These are phyloP conservation scores for Torulaspora pretoriensis DNA, from an alignment of 1,139 yeast genomes.

Conservation along the genomic window DNA sequence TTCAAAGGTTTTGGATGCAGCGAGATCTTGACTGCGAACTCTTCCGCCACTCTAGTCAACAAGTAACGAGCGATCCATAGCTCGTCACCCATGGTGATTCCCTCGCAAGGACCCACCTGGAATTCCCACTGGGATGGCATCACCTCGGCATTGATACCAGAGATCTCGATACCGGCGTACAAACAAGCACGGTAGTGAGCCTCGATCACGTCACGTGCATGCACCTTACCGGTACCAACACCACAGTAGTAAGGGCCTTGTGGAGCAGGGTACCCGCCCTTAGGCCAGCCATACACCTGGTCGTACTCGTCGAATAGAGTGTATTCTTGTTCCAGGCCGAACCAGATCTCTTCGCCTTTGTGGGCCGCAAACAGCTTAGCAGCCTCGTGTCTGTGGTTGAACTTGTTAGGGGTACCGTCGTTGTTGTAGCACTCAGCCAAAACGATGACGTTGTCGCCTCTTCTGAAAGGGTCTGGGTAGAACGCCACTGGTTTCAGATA, in stretches of 20 bases:
- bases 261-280: slow-evolving; percentile 99
- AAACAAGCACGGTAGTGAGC: slow-evolving; percentile 99
- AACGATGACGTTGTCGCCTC: slow-evolving; percentile 94
- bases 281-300: slow-evolving; percentile 96
- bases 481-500: slow-evolving; percentile 90
- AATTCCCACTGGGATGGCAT: slow-evolving; percentile 99
- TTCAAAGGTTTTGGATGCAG: slow-evolving; percentile 98
- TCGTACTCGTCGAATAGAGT: slow-evolving; percentile 90
- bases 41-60: slow-evolving; percentile 93
- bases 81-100: slow-evolving; percentile 95
- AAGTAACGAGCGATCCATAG: slow-evolving; percentile 95
- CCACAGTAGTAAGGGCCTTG: slow-evolving; percentile 99
- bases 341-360: slow-evolving; percentile 82
- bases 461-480: slow-evolving; percentile 96
- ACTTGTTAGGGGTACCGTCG: slow-evolving; percentile 98
- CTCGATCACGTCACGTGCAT: slow-evolving; percentile 96
- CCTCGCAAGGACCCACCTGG: slow-evolving; percentile 98
- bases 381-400: slow-evolving; percentile 97
- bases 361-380: slow-evolving; percentile 95
- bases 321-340: slow-evolving; percentile 98
- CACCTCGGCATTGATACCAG: slow-evolving; percentile 98
- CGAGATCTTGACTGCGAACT: slow-evolving; percentile 96
- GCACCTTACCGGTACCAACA: slow-evolving; percentile 98
- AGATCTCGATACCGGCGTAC: slow-evolving; percentile 80
- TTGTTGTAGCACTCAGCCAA: slow-evolving; percentile 96